Conservation (phyloP, 768 basidiomycete species). For the Rhodotorula babjevae region DNA sequence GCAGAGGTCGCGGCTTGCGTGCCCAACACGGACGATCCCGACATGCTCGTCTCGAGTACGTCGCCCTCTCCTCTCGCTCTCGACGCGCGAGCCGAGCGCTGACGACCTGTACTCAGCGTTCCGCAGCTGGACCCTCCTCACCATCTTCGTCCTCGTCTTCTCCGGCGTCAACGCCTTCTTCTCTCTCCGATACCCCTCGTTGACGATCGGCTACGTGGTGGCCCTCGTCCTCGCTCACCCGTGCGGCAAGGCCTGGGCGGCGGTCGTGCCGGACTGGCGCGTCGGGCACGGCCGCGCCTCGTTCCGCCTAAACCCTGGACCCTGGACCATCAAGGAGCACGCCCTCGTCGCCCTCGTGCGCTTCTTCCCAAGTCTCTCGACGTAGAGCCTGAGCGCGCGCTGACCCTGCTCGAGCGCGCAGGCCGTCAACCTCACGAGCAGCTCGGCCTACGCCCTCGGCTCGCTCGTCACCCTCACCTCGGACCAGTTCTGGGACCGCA, state of each 20-base stretch:
- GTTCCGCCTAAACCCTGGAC: constrained; percentile 84
- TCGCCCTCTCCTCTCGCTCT: no score
- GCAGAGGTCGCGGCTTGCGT: constrained; percentile 80
- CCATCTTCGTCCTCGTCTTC: constrained; percentile 59
- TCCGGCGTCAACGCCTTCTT: constrained; percentile 84
- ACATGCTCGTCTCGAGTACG: constrained; percentile 79
- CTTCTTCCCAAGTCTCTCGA: no score
- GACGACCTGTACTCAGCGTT: constrained; percentile 49
- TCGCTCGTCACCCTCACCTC: constrained; percentile 62
- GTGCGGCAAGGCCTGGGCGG: constrained; percentile 78
- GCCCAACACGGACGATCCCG: constrained; percentile 96
- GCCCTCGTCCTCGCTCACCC: constrained; percentile 85
- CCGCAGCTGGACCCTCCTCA: constrained; percentile 83
- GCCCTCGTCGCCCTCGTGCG: constrained; percentile 83
- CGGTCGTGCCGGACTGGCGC: constrained; percentile 71
- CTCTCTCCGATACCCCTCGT: constrained; percentile 86
- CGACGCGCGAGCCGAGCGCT: no score
- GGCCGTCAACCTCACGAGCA: constrained; percentile 56
- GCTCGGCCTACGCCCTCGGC: constrained; percentile 64
- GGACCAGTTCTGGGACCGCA: constrained; percentile 63
- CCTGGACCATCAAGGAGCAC: constrained; percentile 97
- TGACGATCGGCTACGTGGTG: constrained; percentile 71
- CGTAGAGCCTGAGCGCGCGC: no score
- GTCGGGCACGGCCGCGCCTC: constrained; percentile 46
- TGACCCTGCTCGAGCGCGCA: no score